phyloP scores from a whole-genome alignment of 148 eudicot genomes.

The Silene conica region DNA sequence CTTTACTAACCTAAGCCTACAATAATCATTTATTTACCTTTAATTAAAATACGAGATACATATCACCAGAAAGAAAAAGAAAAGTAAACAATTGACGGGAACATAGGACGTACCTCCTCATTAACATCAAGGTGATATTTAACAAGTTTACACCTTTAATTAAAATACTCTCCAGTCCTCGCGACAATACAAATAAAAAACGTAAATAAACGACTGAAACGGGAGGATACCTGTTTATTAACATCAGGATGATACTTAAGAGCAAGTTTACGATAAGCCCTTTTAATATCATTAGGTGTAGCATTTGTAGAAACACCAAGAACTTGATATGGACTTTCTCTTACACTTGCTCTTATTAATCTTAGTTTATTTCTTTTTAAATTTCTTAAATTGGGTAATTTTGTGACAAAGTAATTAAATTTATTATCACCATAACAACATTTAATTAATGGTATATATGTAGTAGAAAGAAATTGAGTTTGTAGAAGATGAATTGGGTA shows the following conservation, averaged over 20 bases:
- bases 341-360: constrained; percentile 41
- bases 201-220: too few species aligned
- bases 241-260: constrained; percentile 97
- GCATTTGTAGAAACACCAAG: constrained; percentile 83
- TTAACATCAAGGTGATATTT: too few species aligned
- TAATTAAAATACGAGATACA: too few species aligned
- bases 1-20: too few species aligned
- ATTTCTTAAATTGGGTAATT: constrained; percentile 25
- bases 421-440: constrained; percentile 20
- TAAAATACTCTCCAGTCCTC: too few species aligned
- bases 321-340: constrained; percentile 86
- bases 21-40: too few species aligned
- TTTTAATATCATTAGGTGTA: constrained; percentile 64
- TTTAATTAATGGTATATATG: constrained; percentile 13
- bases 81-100: too few species aligned
- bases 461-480: constrained; percentile 20
- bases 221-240: constrained; percentile 64
- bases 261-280: constrained; percentile 95
- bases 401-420: constrained; percentile 4
- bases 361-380: not conserved
- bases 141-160: too few species aligned
- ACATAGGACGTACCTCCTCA: too few species aligned
- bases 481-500: constrained; percentile 14
- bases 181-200: not conserved
- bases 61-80: too few species aligned